Evolutionary conservation across 495 filamentous ascomycete species (phyloP), one percentile per base, ranked within the genome.

Genomic region (Penicillium taxi): DNA sequence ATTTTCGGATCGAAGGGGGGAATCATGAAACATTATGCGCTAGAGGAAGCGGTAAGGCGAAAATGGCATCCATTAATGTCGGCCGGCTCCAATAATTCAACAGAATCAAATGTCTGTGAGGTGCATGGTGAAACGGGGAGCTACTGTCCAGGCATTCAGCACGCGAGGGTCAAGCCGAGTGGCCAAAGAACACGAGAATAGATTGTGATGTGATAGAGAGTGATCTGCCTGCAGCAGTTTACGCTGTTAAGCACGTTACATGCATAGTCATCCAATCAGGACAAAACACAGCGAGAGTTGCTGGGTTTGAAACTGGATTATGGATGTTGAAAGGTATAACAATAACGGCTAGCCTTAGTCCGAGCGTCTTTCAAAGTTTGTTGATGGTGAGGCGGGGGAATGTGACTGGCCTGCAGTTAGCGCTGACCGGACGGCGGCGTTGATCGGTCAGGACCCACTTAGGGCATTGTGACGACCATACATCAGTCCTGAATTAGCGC

Each of bases 101-200:
- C 6, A 13, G 28, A 18, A 16, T 21, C 31, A 19, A 30, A 24
- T 1, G 26, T 22, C 35, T 29, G 33, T 42, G 38, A 26, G 23
- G 16, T 42, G 44, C 39, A 47, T 47, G 19, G 38, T 47, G 44
- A 42, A 47, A 42, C 38, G 25, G 25, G 31, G 44, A 18, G 39
- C 34, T 17, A 46, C 20, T 11, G 21, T 18, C n/a, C 26, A 16
- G 17, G 22, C 20, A 20, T 12, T 11, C 20, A 21, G 31, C 27
- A 9, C 26, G 34, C 26, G 25, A 6, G 9, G 30, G 28, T 17
- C 38, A 32, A 26, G 46, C 31, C 12, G 25, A 52, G 26, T 40
- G 47, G 28, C 52, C 48, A 13, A 53, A 54, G 29, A 67, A 69
- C 36, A 83, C 75, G 62, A 91, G 90, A 17, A 90, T 65, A 65